Percentiles rank a stretch among this genome's conserved stretches.
phyloP scores from a whole-genome alignment of 2,329 filamentous ascomycete species.

The Colletotrichum godetiae region DNA sequence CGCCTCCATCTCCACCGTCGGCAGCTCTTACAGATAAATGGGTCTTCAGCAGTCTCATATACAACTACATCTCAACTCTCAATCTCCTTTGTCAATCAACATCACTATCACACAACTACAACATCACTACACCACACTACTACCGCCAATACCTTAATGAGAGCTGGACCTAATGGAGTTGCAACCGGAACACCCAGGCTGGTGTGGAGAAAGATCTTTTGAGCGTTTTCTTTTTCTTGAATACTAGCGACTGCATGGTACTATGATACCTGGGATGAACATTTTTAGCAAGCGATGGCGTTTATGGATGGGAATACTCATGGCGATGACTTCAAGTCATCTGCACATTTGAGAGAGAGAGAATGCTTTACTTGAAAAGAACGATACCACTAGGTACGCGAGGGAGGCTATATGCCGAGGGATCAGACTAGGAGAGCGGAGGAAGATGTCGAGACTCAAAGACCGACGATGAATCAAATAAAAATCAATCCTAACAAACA shows the following conservation, averaged over 20 bases:
- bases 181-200: constrained; percentile 22
- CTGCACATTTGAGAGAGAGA: background rate
- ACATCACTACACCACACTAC: background rate
- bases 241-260: constrained; percentile 13
- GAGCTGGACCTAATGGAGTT: constrained; percentile 22
- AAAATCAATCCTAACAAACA: background rate
- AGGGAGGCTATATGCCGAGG: constrained; percentile 9
- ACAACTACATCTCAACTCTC: background rate
- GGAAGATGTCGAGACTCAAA: background rate
- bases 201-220: background rate
- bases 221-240: background rate
- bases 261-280: constrained; percentile 18
- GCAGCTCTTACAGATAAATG: constrained; percentile 22
- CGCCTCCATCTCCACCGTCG: constrained; percentile 30
- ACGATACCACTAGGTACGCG: constrained; percentile 24
- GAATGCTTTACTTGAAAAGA: background rate
- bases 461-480: background rate
- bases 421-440: background rate
- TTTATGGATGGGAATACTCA: constrained; percentile 9
- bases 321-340: constrained; percentile 17
- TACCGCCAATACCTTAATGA: background rate
- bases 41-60: background rate
- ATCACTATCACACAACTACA: background rate
- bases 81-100: background rate
- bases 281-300: constrained; percentile 29